A percentile compares a stretch with the other conserved stretches of the same genome.
phyloP scores from a whole-genome alignment of 352 stramenopile genomes.

The Phytophthora pistaciae region DNA sequence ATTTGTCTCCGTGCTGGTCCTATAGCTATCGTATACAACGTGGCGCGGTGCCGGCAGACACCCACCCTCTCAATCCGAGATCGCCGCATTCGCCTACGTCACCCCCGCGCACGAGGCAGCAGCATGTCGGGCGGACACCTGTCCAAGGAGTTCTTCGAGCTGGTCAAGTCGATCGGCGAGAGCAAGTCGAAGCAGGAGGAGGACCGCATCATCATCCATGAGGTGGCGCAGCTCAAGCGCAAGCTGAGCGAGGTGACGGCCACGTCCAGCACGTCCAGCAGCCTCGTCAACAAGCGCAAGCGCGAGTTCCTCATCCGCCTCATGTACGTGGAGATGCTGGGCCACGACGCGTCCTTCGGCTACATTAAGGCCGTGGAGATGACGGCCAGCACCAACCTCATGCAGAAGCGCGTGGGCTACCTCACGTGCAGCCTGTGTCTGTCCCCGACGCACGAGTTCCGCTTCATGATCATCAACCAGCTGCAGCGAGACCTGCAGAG shows the following conservation, averaged over 20 bases:
- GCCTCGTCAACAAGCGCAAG: slow-evolving; percentile 95
- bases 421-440: slow-evolving; percentile 96
- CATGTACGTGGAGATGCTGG: slow-evolving; percentile 99
- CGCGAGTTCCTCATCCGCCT: slow-evolving; percentile 99
- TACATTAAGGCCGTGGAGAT: slow-evolving; percentile 99
- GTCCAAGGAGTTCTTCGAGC: slow-evolving; percentile 99
- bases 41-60: neutral
- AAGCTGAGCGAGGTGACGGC: slow-evolving; percentile 93
- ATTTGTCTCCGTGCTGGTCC: slow-evolving; percentile 28
- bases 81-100: slow-evolving; percentile 16
- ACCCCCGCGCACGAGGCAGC: slow-evolving; percentile 5
- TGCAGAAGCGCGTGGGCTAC: slow-evolving; percentile 99
- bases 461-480: slow-evolving; percentile 99
- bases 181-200: slow-evolving; percentile 99
- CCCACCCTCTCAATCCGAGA: slow-evolving; percentile 26
- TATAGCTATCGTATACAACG: slow-evolving; percentile 28
- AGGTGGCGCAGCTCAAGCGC: slow-evolving; percentile 96
- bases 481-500: slow-evolving; percentile 96
- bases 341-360: slow-evolving; percentile 99
- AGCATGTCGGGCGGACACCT: slow-evolving; percentile 90
- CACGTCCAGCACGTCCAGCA: slow-evolving; percentile 76
- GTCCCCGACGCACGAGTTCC: slow-evolving; percentile 98
- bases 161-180: slow-evolving; percentile 99
- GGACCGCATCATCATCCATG: slow-evolving; percentile 98
- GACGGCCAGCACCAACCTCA: slow-evolving; percentile 96